phyloP scores from a whole-genome alignment of 805 yeast species.

The Phaffomyces antillensis region DNA sequence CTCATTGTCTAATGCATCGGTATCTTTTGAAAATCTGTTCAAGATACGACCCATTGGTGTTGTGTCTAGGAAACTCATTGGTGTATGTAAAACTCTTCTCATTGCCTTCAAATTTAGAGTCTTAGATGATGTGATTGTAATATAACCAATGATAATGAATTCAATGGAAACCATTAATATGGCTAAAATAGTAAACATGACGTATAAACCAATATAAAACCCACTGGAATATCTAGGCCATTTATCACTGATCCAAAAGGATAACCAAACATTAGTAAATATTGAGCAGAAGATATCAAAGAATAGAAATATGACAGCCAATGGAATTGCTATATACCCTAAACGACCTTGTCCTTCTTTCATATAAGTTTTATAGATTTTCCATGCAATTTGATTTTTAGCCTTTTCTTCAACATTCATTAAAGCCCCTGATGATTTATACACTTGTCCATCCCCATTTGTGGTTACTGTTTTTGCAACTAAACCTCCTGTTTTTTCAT shows the following conservation, averaged over 20 bases:
- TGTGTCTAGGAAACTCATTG: conserved; percentile 77
- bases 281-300: conserved; percentile 44
- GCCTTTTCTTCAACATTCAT: conserved; percentile 50
- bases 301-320: conserved; percentile 19
- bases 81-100: conserved; percentile 57
- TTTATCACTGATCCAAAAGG: conserved; percentile 66
- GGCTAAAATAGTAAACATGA: conserved; percentile 48
- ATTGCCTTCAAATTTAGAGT: conserved; percentile 58
- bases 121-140: conserved; percentile 49
- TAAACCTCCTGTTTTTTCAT: conserved; percentile 18
- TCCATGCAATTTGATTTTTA: conserved; percentile 42
- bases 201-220: conserved; percentile 69
- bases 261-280: conserved; percentile 71
- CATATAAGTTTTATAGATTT: conserved; percentile 45
- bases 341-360: conserved; percentile 48
- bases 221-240: conserved; percentile 40
- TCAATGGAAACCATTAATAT: conserved; percentile 36
- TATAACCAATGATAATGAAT: conserved; percentile 40
- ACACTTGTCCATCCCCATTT: conserved; percentile 13
- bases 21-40: conserved; percentile 80
- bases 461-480: conserved; percentile 6
- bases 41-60: conserved; percentile 85
- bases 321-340: conserved; percentile 25
- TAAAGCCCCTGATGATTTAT: conserved; percentile 28
- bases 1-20: conserved; percentile 77